These are phyloP conservation scores for Cystoderma amianthinum DNA, from an alignment of 768 basidiomycete genomes.

Conservation along the genomic window DNA sequence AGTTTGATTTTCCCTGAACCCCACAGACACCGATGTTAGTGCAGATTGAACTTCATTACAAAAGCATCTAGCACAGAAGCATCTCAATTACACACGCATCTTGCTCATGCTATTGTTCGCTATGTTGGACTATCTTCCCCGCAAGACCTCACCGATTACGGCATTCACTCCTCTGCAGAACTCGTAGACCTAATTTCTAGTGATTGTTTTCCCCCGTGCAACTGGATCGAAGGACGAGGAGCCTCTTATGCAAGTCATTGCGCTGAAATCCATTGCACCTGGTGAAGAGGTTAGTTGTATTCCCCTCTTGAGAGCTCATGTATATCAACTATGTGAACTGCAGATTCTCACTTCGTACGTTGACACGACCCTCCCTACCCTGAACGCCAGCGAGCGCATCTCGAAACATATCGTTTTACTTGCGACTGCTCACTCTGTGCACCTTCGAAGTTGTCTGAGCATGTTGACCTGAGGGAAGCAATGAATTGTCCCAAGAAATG, in stretches of 20 bases:
- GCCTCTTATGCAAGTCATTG: conserved; percentile 67
- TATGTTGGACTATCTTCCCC: conserved; percentile 60
- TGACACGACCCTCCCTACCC: conserved; percentile 68
- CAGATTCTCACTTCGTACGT: conserved; percentile 82
- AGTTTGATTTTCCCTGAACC: conserved; percentile 22
- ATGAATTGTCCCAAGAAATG: conserved; percentile 67
- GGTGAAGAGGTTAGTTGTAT: conserved; percentile 60
- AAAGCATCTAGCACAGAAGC: conserved; percentile 29
- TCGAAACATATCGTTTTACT: conserved; percentile 71
- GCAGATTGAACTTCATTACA: conserved; percentile 54
- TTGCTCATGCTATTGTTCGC: conserved; percentile 69
- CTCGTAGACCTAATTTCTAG: conserved; percentile 69
- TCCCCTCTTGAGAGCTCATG: not conserved
- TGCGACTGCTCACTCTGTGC: conserved; percentile 65
- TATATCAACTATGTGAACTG: conserved; percentile 1
- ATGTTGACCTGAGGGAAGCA: conserved; percentile 59
- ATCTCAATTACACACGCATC: conserved; percentile 55
- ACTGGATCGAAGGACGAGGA: conserved; percentile 30
- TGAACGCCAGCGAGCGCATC: conserved; percentile 48
- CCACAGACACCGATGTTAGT: too few relatives aligned
- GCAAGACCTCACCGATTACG: conserved; percentile 49
- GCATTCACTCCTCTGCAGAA: conserved; percentile 50
- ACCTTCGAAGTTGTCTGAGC: conserved; percentile 2
- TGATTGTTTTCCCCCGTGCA: conserved; percentile 79
- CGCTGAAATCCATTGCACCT: conserved; percentile 52